Conservation (phyloP, 2,329 filamentous ascomycete species). For the Exophiala mesophila region DNA sequence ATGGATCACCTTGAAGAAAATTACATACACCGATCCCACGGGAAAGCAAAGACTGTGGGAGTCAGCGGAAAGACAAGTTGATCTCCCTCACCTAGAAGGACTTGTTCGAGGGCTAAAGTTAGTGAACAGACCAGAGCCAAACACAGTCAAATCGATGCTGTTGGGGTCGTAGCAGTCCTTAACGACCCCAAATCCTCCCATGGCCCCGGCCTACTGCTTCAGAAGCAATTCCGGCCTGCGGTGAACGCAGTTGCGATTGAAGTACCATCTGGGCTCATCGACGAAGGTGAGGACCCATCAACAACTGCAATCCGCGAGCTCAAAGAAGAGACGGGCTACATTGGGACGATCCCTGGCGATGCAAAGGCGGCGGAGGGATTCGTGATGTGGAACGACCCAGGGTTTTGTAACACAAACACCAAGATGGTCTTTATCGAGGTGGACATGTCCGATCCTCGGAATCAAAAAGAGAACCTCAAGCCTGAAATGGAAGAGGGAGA, state of each 20-base stretch:
- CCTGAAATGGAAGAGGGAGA: slow-evolving; percentile 72
- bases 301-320: slow-evolving; percentile 55
- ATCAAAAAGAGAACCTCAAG: slow-evolving; percentile 55
- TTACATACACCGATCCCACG: slow-evolving; percentile 40
- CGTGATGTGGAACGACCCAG: slow-evolving; percentile 36
- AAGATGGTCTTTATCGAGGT: slow-evolving; percentile 65
- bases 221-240: slow-evolving; percentile 54
- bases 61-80: slow-evolving; percentile 41
- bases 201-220: slow-evolving; percentile 43
- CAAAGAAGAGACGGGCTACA: slow-evolving; percentile 59
- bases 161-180: slow-evolving; percentile 54
- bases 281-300: slow-evolving; percentile 52
- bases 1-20: slow-evolving; percentile 41
- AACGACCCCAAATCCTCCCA: slow-evolving; percentile 37
- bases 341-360: slow-evolving; percentile 38
- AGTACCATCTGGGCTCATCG: slow-evolving; percentile 56
- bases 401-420: slow-evolving; percentile 47
- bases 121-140: slow-evolving; percentile 15
- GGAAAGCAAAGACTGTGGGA: slow-evolving; percentile 43
- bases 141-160: slow-evolving; percentile 55
- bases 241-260: slow-evolving; percentile 56
- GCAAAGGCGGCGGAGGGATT: slow-evolving; percentile 24
- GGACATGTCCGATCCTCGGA: slow-evolving; percentile 64
- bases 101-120: no score
- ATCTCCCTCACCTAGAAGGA: no score